Conservation (phyloP, 768 basidiomycete genomes). For the Suillus brevipes region DNA sequence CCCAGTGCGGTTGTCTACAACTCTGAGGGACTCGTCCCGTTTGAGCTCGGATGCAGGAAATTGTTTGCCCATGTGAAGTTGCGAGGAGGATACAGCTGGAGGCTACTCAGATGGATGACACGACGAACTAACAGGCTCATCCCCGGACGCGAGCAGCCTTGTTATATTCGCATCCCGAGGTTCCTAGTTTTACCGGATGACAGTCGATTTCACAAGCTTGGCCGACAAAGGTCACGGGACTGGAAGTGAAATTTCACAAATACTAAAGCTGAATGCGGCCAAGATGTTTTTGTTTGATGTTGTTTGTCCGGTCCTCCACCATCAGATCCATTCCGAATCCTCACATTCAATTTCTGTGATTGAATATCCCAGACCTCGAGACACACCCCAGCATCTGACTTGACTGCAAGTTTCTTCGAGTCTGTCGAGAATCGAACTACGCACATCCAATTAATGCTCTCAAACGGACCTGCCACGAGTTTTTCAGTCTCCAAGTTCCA, state of each 20-base stretch:
- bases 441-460: no score
- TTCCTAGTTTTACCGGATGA: background rate
- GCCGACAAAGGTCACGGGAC: background rate
- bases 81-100: background rate
- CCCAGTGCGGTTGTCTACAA: constrained; percentile 84
- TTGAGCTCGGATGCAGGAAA: constrained; percentile 16
- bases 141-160: background rate
- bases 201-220: constrained; percentile 2
- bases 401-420: no score
- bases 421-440: no score
- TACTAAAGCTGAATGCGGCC: no score
- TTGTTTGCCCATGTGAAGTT: constrained; percentile 28
- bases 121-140: background rate
- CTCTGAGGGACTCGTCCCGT: constrained; percentile 48
- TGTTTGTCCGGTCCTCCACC: no score
- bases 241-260: background rate
- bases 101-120: background rate
- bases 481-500: no score
- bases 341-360: no score
- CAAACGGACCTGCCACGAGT: no score
- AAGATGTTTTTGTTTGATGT: no score
- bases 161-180: background rate
- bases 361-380: no score
- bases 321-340: no score
- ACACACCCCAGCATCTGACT: no score